A percentile compares a stretch with the other conserved stretches of the same genome.
These are phyloP conservation scores for Asterionellopsis glacialis DNA, from an alignment of 108 stramenopile genomes.

Conservation along the genomic window DNA sequence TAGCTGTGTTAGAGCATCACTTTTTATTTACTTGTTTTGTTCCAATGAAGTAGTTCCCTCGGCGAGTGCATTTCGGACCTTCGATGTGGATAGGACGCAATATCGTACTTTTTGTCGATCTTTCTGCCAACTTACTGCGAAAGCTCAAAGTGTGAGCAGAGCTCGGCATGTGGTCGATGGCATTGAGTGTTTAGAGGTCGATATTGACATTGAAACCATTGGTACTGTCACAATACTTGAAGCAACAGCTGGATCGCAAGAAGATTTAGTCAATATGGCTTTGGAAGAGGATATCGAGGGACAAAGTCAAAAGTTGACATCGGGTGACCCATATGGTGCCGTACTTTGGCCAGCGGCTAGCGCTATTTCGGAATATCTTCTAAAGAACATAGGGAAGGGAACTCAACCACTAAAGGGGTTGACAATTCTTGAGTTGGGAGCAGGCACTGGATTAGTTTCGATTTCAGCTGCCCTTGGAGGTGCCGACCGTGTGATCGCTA, in stretches of 20 bases:
- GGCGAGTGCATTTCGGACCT: too few relatives aligned
- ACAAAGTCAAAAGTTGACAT: constrained; percentile 4
- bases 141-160: constrained; percentile 6
- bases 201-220: constrained; percentile 24
- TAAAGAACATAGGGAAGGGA: constrained; percentile 5
- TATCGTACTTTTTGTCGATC: too few relatives aligned
- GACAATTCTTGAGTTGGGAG: constrained; percentile 48
- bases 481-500: constrained; percentile 39
- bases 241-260: constrained; percentile 56
- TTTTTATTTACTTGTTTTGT: too few relatives aligned
- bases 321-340: constrained; percentile 50
- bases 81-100: too few relatives aligned
- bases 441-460: constrained; percentile 60
- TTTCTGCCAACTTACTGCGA: too few relatives aligned
- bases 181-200: constrained; percentile 34
- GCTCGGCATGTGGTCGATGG: constrained; percentile 31
- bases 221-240: constrained; percentile 48
- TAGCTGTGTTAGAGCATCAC: too few relatives aligned
- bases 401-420: constrained; percentile 5
- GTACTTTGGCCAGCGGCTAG: constrained; percentile 64
- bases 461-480: constrained; percentile 40
- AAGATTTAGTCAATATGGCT: constrained; percentile 45
- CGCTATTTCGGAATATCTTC: constrained; percentile 37
- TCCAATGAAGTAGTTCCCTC: too few relatives aligned
- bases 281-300: constrained; percentile 14